Evolutionary conservation across 805 yeast genomes (phyloP).

Genomic region (Wickerhamomyces bisporus): DNA sequence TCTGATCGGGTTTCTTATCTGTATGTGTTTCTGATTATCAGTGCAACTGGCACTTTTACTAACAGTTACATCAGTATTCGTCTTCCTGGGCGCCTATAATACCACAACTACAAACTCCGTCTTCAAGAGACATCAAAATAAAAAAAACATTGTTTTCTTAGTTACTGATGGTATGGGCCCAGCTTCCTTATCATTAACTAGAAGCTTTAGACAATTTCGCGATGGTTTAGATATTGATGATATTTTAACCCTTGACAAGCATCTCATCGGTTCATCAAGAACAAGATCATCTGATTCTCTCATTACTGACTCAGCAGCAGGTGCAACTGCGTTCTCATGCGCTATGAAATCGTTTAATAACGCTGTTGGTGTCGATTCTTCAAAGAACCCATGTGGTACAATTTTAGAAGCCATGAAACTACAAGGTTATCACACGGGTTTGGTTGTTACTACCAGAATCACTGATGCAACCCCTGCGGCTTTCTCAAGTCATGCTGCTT

Average conservation of each 20-base stretch:
- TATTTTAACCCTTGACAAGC: constrained; percentile 56
- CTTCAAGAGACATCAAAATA: constrained; percentile 18
- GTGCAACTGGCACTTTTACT: not conserved
- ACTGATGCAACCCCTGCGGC: constrained; percentile 97
- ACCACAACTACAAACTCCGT: not conserved
- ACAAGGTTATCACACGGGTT: constrained; percentile 76
- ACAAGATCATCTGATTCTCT: constrained; percentile 74
- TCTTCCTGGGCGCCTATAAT: not conserved
- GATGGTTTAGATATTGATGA: constrained; percentile 51
- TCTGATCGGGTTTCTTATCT: no score
- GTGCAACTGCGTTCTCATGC: constrained; percentile 92
- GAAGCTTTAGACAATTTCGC: constrained; percentile 65
- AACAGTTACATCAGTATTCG: not conserved
- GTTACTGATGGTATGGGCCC: constrained; percentile 98
- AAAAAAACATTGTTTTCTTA: constrained; percentile 78
- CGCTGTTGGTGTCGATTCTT: constrained; percentile 80
- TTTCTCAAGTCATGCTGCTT: constrained; percentile 74
- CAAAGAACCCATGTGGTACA: constrained; percentile 76
- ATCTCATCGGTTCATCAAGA: constrained; percentile 77
- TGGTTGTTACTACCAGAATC: constrained; percentile 87
- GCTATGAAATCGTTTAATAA: constrained; percentile 82
- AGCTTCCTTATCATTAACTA: constrained; percentile 72
- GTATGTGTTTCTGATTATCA: no score
- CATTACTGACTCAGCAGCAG: constrained; percentile 95
- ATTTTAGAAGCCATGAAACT: constrained; percentile 82